Evolutionary conservation across 441 rosid species (phyloP).

Genomic region (Erodium trifolium): DNA sequence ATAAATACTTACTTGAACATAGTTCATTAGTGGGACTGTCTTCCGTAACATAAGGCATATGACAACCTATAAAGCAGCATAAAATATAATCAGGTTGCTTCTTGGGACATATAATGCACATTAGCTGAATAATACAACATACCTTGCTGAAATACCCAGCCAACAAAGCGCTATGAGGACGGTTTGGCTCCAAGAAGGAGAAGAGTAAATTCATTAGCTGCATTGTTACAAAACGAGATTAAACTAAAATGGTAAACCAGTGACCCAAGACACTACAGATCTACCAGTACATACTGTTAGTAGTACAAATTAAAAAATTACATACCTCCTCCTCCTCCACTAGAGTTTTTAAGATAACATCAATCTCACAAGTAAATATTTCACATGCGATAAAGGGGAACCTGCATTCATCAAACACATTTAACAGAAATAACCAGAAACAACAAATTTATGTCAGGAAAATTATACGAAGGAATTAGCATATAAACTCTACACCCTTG

Average conservation of each 20-base stretch:
- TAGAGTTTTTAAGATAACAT: conserved; percentile 74
- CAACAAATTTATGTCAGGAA: not conserved
- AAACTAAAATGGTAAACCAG: not conserved
- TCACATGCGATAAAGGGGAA: conserved; percentile 94
- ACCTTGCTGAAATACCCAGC: conserved; percentile 99
- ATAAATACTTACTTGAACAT: conserved; percentile 62
- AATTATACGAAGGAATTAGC: not conserved
- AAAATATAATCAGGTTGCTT: conserved; percentile 20
- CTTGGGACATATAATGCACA: conserved; percentile 4
- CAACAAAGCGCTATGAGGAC: conserved; percentile 75
- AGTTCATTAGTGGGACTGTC: conserved; percentile 78
- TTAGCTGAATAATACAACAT: conserved; percentile 7
- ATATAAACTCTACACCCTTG: not conserved
- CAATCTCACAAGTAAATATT: conserved; percentile 96
- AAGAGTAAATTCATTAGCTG: conserved; percentile 92
- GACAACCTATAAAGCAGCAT: conserved; percentile 53
- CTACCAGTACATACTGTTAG: not conserved
- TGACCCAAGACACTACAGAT: not conserved
- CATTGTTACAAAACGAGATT: conserved; percentile 15
- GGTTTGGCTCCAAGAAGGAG: conserved; percentile 83
- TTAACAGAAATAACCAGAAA: conserved; percentile 12
- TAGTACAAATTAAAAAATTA: conserved; percentile 5
- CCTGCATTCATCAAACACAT: conserved; percentile 36
- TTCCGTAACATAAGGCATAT: conserved; percentile 86
- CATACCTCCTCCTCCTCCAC: conserved; percentile 91